Evolutionary conservation across 345 rosid genomes (phyloP), one percentile per base, ranked within the genome.

Genomic region (Eucalyptus coolabah): DNA sequence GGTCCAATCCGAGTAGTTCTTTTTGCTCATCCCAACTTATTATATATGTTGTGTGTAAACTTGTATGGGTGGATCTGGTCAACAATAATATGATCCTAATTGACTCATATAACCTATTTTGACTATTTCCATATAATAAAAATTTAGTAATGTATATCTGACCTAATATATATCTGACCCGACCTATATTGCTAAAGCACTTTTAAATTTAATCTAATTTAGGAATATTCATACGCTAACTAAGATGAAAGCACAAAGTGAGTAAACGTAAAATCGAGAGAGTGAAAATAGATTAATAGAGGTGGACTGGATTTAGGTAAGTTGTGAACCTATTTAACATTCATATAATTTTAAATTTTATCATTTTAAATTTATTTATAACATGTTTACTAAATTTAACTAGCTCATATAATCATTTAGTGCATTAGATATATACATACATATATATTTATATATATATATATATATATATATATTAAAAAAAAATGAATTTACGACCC

Each of bases 91-190:
- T 56, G 3, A 56, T 10, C 30, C 3, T 24, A 56, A 56, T 56
- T 3, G 6, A 56, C 13, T 56, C 2, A 56, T 23, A 9, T 24
- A 56, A 24, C 63, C 0, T 10, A 30, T 24, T 56, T 56, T 56
- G 63, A 56, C 6, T 23, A 56, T 56, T 24, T 56, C 13, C 30
- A 56, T 56, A 28, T 23, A 21, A 11, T 56, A 56, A 30, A 56
- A 56, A 56, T 10, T 56, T 26, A 24, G 6, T 56, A 56, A 56
- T 26, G 2, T 56, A 23, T 23, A 2, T 9, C 6, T 10, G 3
- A 56, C 26, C 3, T 12, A 8, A 54, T 2, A 3, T 0, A 2
- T 53, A 19, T 54, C 0, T 54, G 26, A 21, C 12, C 3, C 2
- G 3, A 56, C 13, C 1, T 23, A 56, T 56, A 56, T 24, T 56